These are phyloP conservation scores for Ustilaginoidea virens DNA, from an alignment of 2,329 filamentous ascomycete genomes.

Conservation along the genomic window DNA sequence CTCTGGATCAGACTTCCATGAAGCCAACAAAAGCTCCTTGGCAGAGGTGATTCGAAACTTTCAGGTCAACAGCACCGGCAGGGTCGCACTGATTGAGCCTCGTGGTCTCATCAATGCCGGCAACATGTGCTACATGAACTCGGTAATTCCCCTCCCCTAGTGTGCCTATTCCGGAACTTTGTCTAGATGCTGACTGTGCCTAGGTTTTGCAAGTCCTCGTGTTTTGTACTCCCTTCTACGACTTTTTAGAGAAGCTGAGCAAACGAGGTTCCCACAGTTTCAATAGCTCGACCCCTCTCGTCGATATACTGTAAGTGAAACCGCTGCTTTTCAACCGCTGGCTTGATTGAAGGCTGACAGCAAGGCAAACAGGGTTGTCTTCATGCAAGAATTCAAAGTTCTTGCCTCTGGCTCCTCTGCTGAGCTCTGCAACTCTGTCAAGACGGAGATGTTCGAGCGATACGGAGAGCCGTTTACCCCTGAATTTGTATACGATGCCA, in stretches of 20 bases:
- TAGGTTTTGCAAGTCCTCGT: slow-evolving; percentile 91
- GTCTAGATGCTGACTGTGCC: too few species aligned
- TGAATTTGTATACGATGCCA: slow-evolving; percentile 90
- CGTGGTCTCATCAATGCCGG: slow-evolving; percentile 90
- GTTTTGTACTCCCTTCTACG: slow-evolving; percentile 87
- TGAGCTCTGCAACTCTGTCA: slow-evolving; percentile 57
- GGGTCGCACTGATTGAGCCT: slow-evolving; percentile 75
- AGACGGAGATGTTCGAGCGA: slow-evolving; percentile 70
- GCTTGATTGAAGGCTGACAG: background rate
- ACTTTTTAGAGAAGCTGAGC: slow-evolving; percentile 77
- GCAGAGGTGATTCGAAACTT: slow-evolving; percentile 66
- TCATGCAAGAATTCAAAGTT: slow-evolving; percentile 80
- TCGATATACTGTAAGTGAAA: slow-evolving; percentile 77
- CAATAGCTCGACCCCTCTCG: slow-evolving; percentile 83
- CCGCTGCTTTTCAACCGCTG: background rate
- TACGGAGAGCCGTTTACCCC: slow-evolving; percentile 86
- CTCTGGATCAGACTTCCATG: slow-evolving; percentile 21
- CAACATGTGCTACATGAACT: slow-evolving; percentile 99
- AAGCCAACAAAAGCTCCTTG: slow-evolving; percentile 41
- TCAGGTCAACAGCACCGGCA: slow-evolving; percentile 46
- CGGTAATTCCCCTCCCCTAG: slow-evolving; percentile 41
- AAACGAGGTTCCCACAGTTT: slow-evolving; percentile 78
- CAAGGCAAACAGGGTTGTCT: slow-evolving; percentile 67
- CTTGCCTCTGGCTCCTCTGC: slow-evolving; percentile 72
- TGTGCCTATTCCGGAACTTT: too few species aligned